Evolutionary conservation across 2,329 filamentous ascomycete species (phyloP), one percentile per base, ranked within the genome.

Genomic region (Monilinia polystroma): DNA sequence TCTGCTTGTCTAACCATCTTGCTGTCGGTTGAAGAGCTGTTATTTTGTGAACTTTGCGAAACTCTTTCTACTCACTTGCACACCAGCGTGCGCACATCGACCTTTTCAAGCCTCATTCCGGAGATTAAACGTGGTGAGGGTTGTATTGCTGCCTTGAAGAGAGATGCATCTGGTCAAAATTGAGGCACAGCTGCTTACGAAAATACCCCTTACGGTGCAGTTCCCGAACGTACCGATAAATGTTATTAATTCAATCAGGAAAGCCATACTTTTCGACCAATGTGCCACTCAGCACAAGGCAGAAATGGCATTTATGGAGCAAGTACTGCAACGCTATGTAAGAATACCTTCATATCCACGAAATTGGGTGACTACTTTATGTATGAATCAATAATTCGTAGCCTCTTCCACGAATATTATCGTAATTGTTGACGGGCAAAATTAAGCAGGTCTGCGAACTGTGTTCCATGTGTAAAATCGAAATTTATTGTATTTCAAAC

Each of bases 1-100:
- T 57, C 53, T 58, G 54, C 63, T 65, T 65, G 54, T 16, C 52
- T 65, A 54, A 65, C 63, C 63, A 65, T 65, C 20, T 52, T 59
- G 20, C 20, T 14, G 12, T 35, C 43, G 45, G 20, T 7, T 23
- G 43, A 52, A 23, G 12, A n/a, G 29, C 20, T 29, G 1, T 32
- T 62, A n/a, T 29, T 53, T 43, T 16, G 20, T 5, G 41, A 29
- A 18, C 4, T 47, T 57, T 57, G 35, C 43, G n/a, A 43, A n/a
- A n/a, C 38, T 43, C 32, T 54, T 53, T 18, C 47, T 41, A 52
- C 16, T 63, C 32, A 12, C 5, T 63, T 53, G n/a, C n/a, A 43
- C 7, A 51, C 35, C 32, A 20, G 49, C 23, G 38, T 58, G 38
- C 56, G 41, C 56, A 58, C 8, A 14, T 41, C 26, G 2, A 11